Evolutionary conservation across 768 basidiomycete genomes (phyloP).

Genomic region (Xerocomus spinulosus): DNA sequence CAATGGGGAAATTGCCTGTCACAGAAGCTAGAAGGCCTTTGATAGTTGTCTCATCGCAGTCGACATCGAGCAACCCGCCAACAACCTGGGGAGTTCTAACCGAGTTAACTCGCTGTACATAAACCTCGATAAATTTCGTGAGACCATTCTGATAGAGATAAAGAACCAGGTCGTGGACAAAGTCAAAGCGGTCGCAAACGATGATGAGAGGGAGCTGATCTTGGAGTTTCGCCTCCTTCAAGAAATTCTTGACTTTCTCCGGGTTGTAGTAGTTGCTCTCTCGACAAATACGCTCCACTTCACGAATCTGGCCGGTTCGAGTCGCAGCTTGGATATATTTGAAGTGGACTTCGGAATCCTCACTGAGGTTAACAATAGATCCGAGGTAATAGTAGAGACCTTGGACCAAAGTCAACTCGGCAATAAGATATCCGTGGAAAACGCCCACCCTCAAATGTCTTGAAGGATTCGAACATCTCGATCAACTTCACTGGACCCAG

Average conservation of each 20-base stretch:
- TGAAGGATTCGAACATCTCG: constrained; percentile 97
- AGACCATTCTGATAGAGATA: constrained; percentile 98
- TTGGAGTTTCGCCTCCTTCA: constrained; percentile 94
- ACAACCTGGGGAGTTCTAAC: constrained; percentile 95
- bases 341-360: constrained; percentile 97
- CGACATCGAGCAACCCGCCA: constrained; percentile 94
- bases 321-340: constrained; percentile 99
- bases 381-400: constrained; percentile 98
- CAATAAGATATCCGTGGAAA: neutral
- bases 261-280: constrained; percentile 98
- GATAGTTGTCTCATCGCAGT: constrained; percentile 95
- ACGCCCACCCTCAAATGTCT: constrained; percentile 85
- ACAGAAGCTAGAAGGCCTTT: constrained; percentile 92
- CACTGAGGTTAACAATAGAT: constrained; percentile 93
- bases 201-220: constrained; percentile 99
- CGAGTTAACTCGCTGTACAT: constrained; percentile 97
- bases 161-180: constrained; percentile 96
- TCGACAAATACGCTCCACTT: constrained; percentile 97
- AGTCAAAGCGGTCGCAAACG: constrained; percentile 99
- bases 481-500: constrained; percentile 96
- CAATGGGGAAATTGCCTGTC: constrained; percentile 95
- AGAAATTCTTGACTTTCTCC: constrained; percentile 99
- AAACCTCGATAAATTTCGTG: constrained; percentile 98
- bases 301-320: constrained; percentile 95
- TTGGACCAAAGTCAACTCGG: constrained; percentile 20